These are phyloP conservation scores for Fraxinus pennsylvanica DNA, from an alignment of 257 asterid genomes.

Conservation along the genomic window DNA sequence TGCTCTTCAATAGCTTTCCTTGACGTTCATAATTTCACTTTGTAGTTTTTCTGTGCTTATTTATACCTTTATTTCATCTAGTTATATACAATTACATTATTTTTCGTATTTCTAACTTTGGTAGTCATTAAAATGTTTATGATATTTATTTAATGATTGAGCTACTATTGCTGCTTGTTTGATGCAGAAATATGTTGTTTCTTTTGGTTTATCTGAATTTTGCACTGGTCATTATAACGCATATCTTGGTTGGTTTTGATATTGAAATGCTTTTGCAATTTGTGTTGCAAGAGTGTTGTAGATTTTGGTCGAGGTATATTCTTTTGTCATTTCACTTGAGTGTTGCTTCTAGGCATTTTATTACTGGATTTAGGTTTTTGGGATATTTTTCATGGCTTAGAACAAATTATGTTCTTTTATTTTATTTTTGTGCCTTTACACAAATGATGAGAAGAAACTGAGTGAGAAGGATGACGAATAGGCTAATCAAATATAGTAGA, in stretches of 20 bases:
- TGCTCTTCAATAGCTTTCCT: not conserved
- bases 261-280: not conserved
- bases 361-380: not conserved
- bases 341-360: not conserved
- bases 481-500: not conserved
- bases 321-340: not conserved
- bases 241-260: not conserved
- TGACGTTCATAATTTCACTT: not conserved
- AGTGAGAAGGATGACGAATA: not conserved
- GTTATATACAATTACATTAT: not conserved
- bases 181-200: not conserved
- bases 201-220: slow-evolving; percentile 1
- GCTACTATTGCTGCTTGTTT: slow-evolving; percentile 1
- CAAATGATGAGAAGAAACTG: too few relatives aligned
- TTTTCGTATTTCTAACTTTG: not conserved
- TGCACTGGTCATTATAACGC: not conserved
- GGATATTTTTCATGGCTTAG: not conserved
- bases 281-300: not conserved
- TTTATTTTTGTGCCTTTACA: not conserved
- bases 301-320: not conserved
- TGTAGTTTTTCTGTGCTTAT: not conserved
- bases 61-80: not conserved
- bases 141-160: not conserved
- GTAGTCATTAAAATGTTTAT: not conserved
- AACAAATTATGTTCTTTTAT: not conserved